Conservation (phyloP, 2,329 filamentous ascomycete species). For the Talaromyces funiculosus region DNA sequence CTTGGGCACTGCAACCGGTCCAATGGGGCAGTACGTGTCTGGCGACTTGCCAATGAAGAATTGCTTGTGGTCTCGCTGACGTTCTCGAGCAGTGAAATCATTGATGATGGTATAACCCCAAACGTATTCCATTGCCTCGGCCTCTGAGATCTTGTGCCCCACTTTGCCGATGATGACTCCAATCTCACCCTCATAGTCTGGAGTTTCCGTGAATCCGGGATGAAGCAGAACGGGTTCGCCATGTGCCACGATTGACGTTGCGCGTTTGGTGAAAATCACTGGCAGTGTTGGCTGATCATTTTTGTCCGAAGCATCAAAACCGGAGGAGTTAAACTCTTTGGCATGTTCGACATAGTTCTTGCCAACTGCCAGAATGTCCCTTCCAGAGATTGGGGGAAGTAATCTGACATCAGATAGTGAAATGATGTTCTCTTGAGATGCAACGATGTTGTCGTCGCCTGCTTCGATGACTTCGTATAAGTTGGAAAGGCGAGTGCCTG, state of each 20-base stretch:
- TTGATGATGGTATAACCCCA: slow-evolving; percentile 56
- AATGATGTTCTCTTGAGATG: slow-evolving; percentile 17
- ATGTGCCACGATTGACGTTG: slow-evolving; percentile 48
- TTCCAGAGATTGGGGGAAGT: slow-evolving; percentile 42
- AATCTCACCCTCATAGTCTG: slow-evolving; percentile 41
- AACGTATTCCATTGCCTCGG: slow-evolving; percentile 47
- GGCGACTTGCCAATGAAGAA: slow-evolving; percentile 55
- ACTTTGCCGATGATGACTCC: slow-evolving; percentile 51
- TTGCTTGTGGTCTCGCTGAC: slow-evolving; percentile 55
- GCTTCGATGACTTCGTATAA: slow-evolving; percentile 51
- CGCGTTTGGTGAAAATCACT: slow-evolving; percentile 53
- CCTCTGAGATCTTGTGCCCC: slow-evolving; percentile 41
- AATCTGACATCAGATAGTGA: slow-evolving; percentile 36
- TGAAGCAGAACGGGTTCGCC: slow-evolving; percentile 46
- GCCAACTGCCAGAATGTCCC: slow-evolving; percentile 52
- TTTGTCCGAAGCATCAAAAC: slow-evolving; percentile 53
- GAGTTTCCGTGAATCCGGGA: slow-evolving; percentile 43
- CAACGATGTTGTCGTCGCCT: slow-evolving; percentile 33
- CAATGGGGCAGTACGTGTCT: slow-evolving; percentile 54
- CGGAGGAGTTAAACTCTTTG: slow-evolving; percentile 52
- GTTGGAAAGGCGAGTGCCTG: slow-evolving; percentile 31
- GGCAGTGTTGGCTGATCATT: slow-evolving; percentile 48
- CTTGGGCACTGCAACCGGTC: slow-evolving; percentile 49
- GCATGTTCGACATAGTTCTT: slow-evolving; percentile 56
- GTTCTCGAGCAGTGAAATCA: slow-evolving; percentile 51